Percentiles rank a stretch among this genome's conserved stretches.
Conservation (phyloP, 2,329 filamentous ascomycete genomes). For the Leptographium galeiforme region DNA sequence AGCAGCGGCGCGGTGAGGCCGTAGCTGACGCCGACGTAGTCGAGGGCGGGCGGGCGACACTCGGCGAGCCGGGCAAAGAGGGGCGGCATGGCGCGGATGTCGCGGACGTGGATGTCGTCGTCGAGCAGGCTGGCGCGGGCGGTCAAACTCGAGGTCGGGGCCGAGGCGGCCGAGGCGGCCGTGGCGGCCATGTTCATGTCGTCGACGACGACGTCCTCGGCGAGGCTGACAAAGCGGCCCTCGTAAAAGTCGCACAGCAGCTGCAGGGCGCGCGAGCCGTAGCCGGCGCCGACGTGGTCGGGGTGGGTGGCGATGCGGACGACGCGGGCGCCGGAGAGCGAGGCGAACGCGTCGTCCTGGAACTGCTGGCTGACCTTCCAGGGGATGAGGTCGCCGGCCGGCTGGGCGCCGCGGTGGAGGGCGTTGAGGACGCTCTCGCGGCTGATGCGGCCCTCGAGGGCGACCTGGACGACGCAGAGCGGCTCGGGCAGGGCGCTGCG, state of each 20-base stretch:
- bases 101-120: constrained; percentile 80
- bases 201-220: constrained; percentile 46
- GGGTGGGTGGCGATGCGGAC: constrained; percentile 95
- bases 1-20: constrained; percentile 77
- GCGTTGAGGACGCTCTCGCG: constrained; percentile 82
- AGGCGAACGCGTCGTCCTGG: constrained; percentile 92
- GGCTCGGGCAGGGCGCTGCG: constrained; percentile 57
- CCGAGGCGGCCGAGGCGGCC: constrained; percentile 6
- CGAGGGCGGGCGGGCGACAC: constrained; percentile 63
- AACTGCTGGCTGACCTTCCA: constrained; percentile 98
- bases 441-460: constrained; percentile 90
- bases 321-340: constrained; percentile 78
- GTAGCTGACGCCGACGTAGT: constrained; percentile 93
- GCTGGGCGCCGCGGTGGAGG: constrained; percentile 75
- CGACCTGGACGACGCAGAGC: constrained; percentile 86
- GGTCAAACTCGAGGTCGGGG: no score
- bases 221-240: constrained; percentile 75
- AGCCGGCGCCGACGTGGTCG: constrained; percentile 84
- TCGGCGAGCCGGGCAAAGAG: constrained; percentile 82
- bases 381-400: constrained; percentile 85
- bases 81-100: constrained; percentile 84
- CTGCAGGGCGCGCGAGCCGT: constrained; percentile 77
- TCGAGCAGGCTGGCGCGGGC: constrained; percentile 50
- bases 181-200: no score
- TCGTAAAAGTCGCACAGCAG: constrained; percentile 89